phyloP scores from a whole-genome alignment of 495 filamentous ascomycete genomes.

The Neurospora pannonica region DNA sequence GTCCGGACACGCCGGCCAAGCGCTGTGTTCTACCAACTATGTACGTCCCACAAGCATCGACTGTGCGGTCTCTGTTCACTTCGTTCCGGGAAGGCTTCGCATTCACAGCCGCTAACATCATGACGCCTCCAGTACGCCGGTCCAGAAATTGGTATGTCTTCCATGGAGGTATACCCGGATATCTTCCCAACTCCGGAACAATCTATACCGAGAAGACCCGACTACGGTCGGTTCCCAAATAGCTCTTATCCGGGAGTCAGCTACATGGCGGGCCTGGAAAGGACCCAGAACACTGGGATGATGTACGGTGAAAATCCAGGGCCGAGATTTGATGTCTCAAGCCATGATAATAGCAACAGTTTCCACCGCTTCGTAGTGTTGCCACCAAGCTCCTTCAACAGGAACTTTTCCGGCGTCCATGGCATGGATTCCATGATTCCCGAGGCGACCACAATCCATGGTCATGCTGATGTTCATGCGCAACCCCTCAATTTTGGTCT shows the following conservation, averaged over 20 bases:
- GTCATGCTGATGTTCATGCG: neutral
- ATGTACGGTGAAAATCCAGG: neutral
- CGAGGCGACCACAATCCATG: neutral
- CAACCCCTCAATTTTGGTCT: neutral
- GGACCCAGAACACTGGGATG: accelerated
- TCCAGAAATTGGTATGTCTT: neutral
- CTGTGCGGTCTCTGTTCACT: neutral
- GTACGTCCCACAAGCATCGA: neutral
- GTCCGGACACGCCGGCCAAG: neutral
- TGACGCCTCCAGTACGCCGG: neutral
- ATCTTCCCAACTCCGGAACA: neutral
- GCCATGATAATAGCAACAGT: neutral
- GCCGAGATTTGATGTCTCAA: accelerated
- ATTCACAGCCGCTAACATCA: neutral
- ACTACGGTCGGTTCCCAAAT: neutral
- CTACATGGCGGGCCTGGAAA: neutral
- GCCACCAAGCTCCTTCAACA: neutral
- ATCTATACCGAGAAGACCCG: neutral
- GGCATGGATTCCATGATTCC: neutral
- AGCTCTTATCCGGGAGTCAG: neutral
- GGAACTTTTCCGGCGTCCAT: accelerated
- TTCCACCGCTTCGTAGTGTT: accelerated
- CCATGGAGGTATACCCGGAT: neutral
- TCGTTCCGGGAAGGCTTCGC: neutral
- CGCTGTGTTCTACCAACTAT: neutral